Conservation (phyloP, 306 rosid genomes). For the Acacia confusa region DNA sequence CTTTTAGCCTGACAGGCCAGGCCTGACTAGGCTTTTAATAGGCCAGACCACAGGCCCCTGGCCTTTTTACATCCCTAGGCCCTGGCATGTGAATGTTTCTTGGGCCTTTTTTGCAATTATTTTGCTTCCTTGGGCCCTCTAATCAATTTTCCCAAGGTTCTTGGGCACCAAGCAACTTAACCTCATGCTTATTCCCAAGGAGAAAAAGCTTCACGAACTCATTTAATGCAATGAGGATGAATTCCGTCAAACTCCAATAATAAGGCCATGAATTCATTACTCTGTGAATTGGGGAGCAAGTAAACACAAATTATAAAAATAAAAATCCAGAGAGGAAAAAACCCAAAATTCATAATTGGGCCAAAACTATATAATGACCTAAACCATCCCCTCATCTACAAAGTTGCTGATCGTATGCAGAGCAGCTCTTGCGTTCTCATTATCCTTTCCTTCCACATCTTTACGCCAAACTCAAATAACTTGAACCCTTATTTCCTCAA, state of each 20-base stretch:
- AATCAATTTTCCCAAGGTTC: no score
- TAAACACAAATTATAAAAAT: slow-evolving; percentile 41
- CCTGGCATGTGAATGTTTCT: no score
- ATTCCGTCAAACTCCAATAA: slow-evolving; percentile 27
- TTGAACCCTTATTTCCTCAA: slow-evolving; percentile 44
- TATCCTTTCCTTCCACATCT: slow-evolving; percentile 49
- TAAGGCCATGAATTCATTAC: slow-evolving; percentile 28
- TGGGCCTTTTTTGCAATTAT: no score
- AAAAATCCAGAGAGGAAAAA: slow-evolving; percentile 27
- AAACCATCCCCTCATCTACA: slow-evolving; percentile 46
- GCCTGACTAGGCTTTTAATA: no score
- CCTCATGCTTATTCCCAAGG: background rate
- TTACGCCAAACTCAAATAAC: slow-evolving; percentile 35
- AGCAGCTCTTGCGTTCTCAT: slow-evolving; percentile 36
- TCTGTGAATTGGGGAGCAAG: slow-evolving; percentile 37
- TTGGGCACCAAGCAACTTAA: background rate
- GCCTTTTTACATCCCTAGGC: no score
- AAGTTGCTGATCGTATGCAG: slow-evolving; percentile 34
- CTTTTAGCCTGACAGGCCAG: no score
- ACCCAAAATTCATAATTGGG: slow-evolving; percentile 40
- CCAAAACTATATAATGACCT: slow-evolving; percentile 27
- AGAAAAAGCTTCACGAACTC: background rate
- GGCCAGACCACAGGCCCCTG: no score
- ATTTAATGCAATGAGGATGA: background rate
- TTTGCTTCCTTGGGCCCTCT: no score